These are phyloP conservation scores for Lagenaria siceraria DNA, from an alignment of 306 rosid genomes.

Conservation along the genomic window DNA sequence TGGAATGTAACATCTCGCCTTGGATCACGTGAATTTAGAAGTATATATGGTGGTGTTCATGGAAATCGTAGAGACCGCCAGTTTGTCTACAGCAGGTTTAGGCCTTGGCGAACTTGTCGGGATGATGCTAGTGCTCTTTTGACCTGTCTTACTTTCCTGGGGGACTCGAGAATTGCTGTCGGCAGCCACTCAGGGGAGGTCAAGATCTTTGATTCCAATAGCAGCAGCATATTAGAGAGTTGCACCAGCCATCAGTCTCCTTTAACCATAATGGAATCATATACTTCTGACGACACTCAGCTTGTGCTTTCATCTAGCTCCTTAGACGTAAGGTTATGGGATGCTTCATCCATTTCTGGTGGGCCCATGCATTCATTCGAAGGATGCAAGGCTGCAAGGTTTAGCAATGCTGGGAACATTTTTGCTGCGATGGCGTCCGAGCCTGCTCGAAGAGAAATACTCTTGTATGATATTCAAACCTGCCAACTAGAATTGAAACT, in stretches of 20 bases:
- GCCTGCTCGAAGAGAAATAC: constrained; percentile 60
- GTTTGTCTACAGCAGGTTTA: constrained; percentile 86
- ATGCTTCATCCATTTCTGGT: constrained; percentile 49
- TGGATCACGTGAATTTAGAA: constrained; percentile 79
- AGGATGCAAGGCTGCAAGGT: constrained; percentile 90
- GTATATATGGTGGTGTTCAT: constrained; percentile 73
- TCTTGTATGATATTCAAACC: constrained; percentile 62
- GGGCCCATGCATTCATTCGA: constrained; percentile 86
- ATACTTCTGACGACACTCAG: constrained; percentile 58
- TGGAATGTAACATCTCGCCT: constrained; percentile 81
- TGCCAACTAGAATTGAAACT: constrained; percentile 47
- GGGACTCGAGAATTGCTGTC: constrained; percentile 72
- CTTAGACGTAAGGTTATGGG: constrained; percentile 79
- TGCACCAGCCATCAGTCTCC: constrained; percentile 80
- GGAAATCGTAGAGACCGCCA: constrained; percentile 95
- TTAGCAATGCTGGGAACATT: constrained; percentile 64
- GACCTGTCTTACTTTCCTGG: constrained; percentile 78
- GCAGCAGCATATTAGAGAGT: constrained; percentile 64
- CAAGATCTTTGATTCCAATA: constrained; percentile 65
- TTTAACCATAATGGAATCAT: constrained; percentile 64
- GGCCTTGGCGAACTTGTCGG: constrained; percentile 95
- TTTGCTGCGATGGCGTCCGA: constrained; percentile 79
- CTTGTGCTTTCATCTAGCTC: constrained; percentile 85
- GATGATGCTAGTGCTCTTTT: constrained; percentile 72
- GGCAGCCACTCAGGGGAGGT: constrained; percentile 91